These are phyloP conservation scores for Vaucheria bursata DNA, from an alignment of 352 stramenopile species.

Conservation along the genomic window DNA sequence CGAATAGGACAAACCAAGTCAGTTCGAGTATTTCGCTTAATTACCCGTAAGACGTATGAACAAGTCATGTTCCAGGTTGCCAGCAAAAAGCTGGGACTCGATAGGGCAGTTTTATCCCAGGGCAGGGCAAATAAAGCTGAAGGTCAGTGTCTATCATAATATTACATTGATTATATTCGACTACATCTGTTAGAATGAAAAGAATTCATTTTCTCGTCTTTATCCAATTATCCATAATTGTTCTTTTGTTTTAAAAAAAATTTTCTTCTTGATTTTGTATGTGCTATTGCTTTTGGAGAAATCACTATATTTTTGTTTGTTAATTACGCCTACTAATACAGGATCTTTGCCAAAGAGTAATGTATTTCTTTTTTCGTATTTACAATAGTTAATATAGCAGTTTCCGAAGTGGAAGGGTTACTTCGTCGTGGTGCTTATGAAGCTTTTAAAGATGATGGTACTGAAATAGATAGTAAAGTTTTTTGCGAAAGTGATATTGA, in stretches of 20 bases:
- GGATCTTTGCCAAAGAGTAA: no score
- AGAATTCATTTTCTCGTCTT: no score
- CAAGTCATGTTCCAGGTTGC: conserved; percentile 92
- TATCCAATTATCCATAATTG: no score
- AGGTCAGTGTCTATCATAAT: conserved; percentile 6
- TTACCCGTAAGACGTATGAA: conserved; percentile 98
- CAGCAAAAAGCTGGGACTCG: conserved; percentile 93
- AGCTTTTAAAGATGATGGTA: conserved; percentile 83
- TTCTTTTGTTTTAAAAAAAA: no score
- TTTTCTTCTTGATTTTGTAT: no score
- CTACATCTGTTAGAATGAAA: no score
- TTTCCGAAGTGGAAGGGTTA: conserved; percentile 77
- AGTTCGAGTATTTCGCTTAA: conserved; percentile 82
- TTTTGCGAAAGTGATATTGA: conserved; percentile 88
- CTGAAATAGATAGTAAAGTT: conserved; percentile 61
- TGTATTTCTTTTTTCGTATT: no score
- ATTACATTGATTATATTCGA: no score
- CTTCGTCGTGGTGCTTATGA: conserved; percentile 91
- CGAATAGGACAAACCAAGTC: conserved; percentile 96
- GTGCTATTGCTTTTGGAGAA: no score
- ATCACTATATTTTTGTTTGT: no score
- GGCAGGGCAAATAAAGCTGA: conserved; percentile 10
- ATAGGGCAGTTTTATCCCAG: conserved; percentile 82
- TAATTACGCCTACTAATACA: no score
- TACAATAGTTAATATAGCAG: background rate